Percentiles rank a stretch among this genome's conserved stretches.
These are phyloP conservation scores for Curvularia lunata DNA, from an alignment of 2,329 filamentous ascomycete species.

Conservation along the genomic window DNA sequence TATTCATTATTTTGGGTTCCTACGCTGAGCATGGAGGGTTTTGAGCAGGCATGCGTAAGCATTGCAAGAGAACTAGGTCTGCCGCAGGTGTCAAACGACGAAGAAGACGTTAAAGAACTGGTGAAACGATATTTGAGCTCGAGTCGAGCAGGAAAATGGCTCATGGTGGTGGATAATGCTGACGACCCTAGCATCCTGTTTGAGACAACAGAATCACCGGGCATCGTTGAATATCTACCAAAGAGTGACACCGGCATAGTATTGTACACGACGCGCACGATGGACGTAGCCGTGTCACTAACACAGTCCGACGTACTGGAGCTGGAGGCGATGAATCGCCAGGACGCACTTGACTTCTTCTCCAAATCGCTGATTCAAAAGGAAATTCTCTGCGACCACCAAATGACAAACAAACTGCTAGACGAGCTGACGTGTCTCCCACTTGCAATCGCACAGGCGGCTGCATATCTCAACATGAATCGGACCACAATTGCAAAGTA, in stretches of 20 bases:
- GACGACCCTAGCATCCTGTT: constrained; percentile 17
- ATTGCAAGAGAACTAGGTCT: constrained; percentile 17
- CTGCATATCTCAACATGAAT: constrained; percentile 50
- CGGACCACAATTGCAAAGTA: constrained; percentile 42
- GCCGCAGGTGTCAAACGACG: constrained; percentile 6
- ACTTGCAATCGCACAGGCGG: constrained; percentile 46
- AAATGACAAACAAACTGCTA: constrained; percentile 6
- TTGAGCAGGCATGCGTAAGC: background rate
- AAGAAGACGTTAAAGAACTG: constrained; percentile 30
- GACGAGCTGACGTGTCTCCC: constrained; percentile 50
- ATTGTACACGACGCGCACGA: constrained; percentile 20
- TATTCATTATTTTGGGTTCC: background rate
- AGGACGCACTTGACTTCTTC: constrained; percentile 8
- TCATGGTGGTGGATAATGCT: constrained; percentile 21
- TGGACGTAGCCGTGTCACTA: constrained; percentile 15
- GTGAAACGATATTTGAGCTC: constrained; percentile 30
- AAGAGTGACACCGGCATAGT: constrained; percentile 17
- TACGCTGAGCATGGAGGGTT: background rate
- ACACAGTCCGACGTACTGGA: constrained; percentile 21
- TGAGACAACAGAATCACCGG: constrained; percentile 6
- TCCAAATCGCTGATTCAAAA: constrained; percentile 14
- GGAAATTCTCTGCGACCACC: constrained; percentile 6
- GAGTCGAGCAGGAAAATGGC: constrained; percentile 18
- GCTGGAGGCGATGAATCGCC: constrained; percentile 1
- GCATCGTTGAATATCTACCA: constrained; percentile 21